Conservation (phyloP, 1,139 yeast genomes). For the Pichia sp. region DNA sequence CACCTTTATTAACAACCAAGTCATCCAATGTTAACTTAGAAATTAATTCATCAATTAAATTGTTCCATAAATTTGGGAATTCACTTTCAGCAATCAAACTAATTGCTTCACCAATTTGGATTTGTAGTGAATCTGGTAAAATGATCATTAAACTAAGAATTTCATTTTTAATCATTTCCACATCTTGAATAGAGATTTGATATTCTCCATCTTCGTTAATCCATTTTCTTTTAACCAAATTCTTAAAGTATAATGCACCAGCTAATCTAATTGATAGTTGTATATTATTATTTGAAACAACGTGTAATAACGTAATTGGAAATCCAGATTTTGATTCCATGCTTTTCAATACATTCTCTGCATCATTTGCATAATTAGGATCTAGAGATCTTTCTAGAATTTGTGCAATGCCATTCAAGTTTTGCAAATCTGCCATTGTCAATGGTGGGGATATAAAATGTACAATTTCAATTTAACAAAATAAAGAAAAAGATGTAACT, state of each 20-base stretch:
- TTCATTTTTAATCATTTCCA: slow-evolving; percentile 61
- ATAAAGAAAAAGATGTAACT: background rate
- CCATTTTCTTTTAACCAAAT: slow-evolving; percentile 81
- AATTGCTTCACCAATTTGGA: slow-evolving; percentile 90
- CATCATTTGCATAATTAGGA: slow-evolving; percentile 50
- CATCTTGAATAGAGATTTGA: slow-evolving; percentile 55
- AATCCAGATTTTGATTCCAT: slow-evolving; percentile 69
- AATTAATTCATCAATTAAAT: slow-evolving; percentile 70
- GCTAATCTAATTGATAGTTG: slow-evolving; percentile 66
- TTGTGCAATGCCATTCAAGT: slow-evolving; percentile 34
- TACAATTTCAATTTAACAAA: background rate
- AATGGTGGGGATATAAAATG: background rate
- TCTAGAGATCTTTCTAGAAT: slow-evolving; percentile 45
- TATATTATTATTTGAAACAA: slow-evolving; percentile 60
- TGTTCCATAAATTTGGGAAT: slow-evolving; percentile 86
- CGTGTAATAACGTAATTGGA: slow-evolving; percentile 64
- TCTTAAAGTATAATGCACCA: slow-evolving; percentile 86
- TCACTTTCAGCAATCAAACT: slow-evolving; percentile 92
- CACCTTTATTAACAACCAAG: slow-evolving; percentile 75
- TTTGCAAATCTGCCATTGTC: slow-evolving; percentile 26
- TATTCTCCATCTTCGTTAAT: slow-evolving; percentile 83
- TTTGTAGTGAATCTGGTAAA: slow-evolving; percentile 66
- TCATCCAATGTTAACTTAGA: slow-evolving; percentile 56
- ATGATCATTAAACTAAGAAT: slow-evolving; percentile 78
- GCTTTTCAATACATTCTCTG: slow-evolving; percentile 53